A percentile compares a stretch with the other conserved stretches of the same genome.
phyloP scores from a whole-genome alignment of 495 filamentous ascomycete genomes.

The Lineolata rhizophorae region DNA sequence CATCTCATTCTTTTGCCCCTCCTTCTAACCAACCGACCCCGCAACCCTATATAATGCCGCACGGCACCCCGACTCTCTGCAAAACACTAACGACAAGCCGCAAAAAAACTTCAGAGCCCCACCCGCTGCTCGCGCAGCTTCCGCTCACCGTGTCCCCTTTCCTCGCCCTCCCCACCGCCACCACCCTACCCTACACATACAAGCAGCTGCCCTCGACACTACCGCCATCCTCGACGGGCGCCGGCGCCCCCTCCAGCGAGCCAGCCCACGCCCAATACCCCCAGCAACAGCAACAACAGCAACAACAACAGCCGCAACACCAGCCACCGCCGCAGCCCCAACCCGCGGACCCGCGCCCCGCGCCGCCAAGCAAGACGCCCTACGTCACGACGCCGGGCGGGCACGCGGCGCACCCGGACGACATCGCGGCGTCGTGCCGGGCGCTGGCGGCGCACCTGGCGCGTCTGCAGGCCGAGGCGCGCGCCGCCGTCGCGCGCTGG shows the following conservation, averaged over 20 bases:
- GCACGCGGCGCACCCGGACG: slow-evolving; percentile 57
- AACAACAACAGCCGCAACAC: slow-evolving; percentile 7
- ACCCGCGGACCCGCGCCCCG: slow-evolving; percentile 2
- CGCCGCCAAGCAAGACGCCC: slow-evolving; percentile 15
- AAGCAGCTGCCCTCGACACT: slow-evolving; percentile 67
- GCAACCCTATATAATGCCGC: too few relatives aligned
- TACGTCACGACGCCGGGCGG: slow-evolving; percentile 57
- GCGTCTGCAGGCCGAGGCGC: slow-evolving; percentile 37
- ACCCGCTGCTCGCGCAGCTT: slow-evolving; percentile 78
- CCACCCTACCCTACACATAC: slow-evolving; percentile 91
- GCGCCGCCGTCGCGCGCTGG: slow-evolving; percentile 41
- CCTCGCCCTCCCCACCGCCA: slow-evolving; percentile 70
- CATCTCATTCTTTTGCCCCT: too few relatives aligned
- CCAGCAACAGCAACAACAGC: slow-evolving; percentile 11
- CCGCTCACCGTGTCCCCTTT: slow-evolving; percentile 88
- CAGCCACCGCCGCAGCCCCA: slow-evolving; percentile 12
- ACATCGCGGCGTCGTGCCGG: slow-evolving; percentile 60
- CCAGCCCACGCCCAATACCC: slow-evolving; percentile 3
- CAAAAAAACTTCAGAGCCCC: slow-evolving; percentile 41
- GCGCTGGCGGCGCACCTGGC: slow-evolving; percentile 55
- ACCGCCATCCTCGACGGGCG: slow-evolving; percentile 49
- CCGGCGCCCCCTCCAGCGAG: slow-evolving; percentile 12
- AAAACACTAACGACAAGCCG: too few relatives aligned
- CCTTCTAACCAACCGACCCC: too few relatives aligned
- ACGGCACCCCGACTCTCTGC: too few relatives aligned